Evolutionary conservation across 1,284 basidiomycete species (phyloP), one percentile per base, ranked within the genome.

Genomic region (Pyrrhoderma noxium): DNA sequence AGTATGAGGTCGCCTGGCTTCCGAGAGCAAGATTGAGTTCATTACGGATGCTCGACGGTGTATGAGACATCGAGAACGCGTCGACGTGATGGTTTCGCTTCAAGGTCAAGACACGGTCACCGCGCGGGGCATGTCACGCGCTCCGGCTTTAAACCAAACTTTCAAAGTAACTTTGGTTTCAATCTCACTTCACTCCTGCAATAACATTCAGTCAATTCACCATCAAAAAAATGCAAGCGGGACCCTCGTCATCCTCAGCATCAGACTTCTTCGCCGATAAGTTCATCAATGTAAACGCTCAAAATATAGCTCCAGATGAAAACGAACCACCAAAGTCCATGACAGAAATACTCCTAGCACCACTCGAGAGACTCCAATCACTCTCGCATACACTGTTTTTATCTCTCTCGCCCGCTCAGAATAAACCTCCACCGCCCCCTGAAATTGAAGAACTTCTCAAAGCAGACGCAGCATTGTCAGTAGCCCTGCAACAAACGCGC

Each of bases 331-430:
- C 8, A 56, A n/a, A 50, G 16, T 68, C 70, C 3, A 72, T 70
- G 64, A 65, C 70, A 2, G 62, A 74, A 19, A 71, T 76, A 21
- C 71, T 90, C 14, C 73, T 83, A n/a, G 67, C 66, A 5, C 85
- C 87, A 0, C 69, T 90, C 47, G 72, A 75, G 37, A 70, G 79
- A 14, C 67, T 89, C 14, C 78, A 83, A 47, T 57, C 71, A 0
- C 71, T 90, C n/a, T 76, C 86, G 0, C 80, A 81, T 52, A 73
- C 74, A 0, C 74, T 90, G 35, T 87, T 89, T 62, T 73, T 77
- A 45, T 84, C 87, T 1, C 68, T 89, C 27, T 83, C 83, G 18
- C 81, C 84, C 1, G 66, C 73, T 4, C 77, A 82, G 56, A 71
- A 74, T 2, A 77, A 77, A 63, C 76, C 80, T 2, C 79, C 78